phyloP scores from a whole-genome alignment of 495 filamentous ascomycete genomes.

The Xylaria sp. region DNA sequence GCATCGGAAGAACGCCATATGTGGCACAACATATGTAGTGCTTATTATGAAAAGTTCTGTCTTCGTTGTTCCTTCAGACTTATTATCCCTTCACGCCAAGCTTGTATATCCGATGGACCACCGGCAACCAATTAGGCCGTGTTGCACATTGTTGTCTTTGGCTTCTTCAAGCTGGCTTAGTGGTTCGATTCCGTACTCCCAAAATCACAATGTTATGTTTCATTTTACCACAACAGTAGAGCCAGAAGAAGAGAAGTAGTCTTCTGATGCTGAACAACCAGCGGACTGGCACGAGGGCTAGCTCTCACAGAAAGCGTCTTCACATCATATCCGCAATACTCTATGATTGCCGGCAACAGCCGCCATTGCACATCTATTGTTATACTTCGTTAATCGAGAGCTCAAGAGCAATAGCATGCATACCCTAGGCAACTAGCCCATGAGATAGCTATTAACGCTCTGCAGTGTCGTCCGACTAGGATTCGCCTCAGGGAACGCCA shows the following conservation, averaged over 20 bases:
- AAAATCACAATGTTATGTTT: no score
- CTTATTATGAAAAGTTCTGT: not conserved
- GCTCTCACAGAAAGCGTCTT: not conserved
- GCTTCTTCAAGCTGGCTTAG: no score
- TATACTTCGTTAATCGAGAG: not conserved
- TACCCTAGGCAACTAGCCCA: conserved; percentile 53
- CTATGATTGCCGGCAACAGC: not conserved
- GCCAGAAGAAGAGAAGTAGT: no score
- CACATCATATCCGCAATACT: not conserved
- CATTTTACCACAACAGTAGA: no score
- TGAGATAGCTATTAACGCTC: conserved; percentile 86
- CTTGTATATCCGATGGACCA: not conserved
- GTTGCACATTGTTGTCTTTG: no score
- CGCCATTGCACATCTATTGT: not conserved
- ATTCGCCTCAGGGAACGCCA: conserved; percentile 74
- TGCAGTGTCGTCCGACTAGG: conserved; percentile 82
- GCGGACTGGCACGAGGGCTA: not conserved
- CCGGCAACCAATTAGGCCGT: no score
- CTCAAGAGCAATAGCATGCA: not conserved
- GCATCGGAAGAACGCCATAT: not conserved
- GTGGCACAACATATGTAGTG: not conserved
- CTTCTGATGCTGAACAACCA: not conserved
- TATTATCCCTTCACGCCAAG: no score
- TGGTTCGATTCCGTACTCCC: no score
- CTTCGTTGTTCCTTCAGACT: not conserved